A percentile compares a stretch with the other conserved stretches of the same genome.
Conservation (phyloP, 2,329 filamentous ascomycete species). For the Colletotrichum melonis region DNA sequence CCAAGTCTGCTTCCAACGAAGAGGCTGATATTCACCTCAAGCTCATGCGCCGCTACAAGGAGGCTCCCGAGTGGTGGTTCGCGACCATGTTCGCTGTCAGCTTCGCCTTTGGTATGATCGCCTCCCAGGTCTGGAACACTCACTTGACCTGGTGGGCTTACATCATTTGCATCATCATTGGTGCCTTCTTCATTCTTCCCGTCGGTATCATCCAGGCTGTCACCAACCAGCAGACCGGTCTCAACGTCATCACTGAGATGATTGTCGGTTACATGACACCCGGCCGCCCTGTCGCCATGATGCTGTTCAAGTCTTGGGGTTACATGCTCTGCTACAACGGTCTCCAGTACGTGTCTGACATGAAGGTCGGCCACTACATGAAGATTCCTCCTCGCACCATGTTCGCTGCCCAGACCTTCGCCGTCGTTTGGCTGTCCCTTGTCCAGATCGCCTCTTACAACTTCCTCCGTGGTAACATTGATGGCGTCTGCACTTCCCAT, state of each 20-base stretch:
- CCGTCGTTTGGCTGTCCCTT: constrained; percentile 52
- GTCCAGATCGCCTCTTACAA: constrained; percentile 52
- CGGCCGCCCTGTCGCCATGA: constrained; percentile 59
- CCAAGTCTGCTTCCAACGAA: constrained; percentile 47
- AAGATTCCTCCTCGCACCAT: constrained; percentile 63
- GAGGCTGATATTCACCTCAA: constrained; percentile 63
- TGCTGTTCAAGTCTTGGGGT: constrained; percentile 61
- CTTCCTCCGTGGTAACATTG: constrained; percentile 59
- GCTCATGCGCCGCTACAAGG: constrained; percentile 67
- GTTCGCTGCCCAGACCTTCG: constrained; percentile 57
- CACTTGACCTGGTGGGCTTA: constrained; percentile 58
- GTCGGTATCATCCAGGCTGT: constrained; percentile 59
- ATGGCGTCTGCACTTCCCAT: constrained; percentile 60
- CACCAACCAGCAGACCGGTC: constrained; percentile 59
- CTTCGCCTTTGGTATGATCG: constrained; percentile 59
- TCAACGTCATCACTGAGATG: constrained; percentile 62
- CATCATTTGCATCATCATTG: constrained; percentile 53
- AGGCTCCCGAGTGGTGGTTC: constrained; percentile 70
- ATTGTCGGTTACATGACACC: constrained; percentile 61
- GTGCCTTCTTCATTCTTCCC: constrained; percentile 54
- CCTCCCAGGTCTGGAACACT: constrained; percentile 49
- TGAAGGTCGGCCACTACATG: constrained; percentile 66
- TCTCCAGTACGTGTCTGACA: constrained; percentile 58
- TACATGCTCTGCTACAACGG: constrained; percentile 60
- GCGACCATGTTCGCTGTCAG: constrained; percentile 56